Evolutionary conservation across 331 rosid species (phyloP), one percentile per base, ranked within the genome.

Genomic region (Quercus tomentella): DNA sequence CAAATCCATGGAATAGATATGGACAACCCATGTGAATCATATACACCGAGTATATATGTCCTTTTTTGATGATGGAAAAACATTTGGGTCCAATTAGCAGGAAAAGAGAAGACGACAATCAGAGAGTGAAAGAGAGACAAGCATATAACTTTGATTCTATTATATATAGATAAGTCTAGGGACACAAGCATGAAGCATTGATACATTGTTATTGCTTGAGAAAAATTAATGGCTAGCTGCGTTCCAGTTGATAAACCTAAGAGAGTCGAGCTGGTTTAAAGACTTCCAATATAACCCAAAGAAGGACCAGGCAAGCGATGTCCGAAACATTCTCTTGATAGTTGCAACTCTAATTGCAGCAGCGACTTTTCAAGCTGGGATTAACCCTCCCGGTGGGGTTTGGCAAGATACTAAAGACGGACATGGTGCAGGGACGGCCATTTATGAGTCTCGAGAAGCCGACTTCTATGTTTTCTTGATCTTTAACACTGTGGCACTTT

Each of bases 381-480:
- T 82, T 62, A 82, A 77, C 3, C 85, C 78, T 41, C 75, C 79
- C 4, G 82, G 85, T 2, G 82, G 85, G 0, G 79, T 82, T 55
- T 82, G 85, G 79, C 75, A 82, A 56, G 79, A 82, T 21, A 5
- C 7, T 31, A n/a, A n/a, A n/a, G n/a, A n/a, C n/a, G 35, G 35
- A 31, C 35, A 31, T 31, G 6, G 0, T 26, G 70, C 61, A 4
- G 81, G 85, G 6, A 61, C 45, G 45, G 75, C 82, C 62, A 82
- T 82, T 17, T 72, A 77, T 3, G 84, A 52, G 18, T 17, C 26
- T 21, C 74, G 54, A 4, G 55, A n/a, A 37, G 15, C 2, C 0
- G 18, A 81, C 0, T 82, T 71, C 37, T 72, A 72, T 22, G 65
- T 77, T n/a, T 82, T 77, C 26, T 73, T 72, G 70, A 4, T 77